These are phyloP conservation scores for Trichoderma breve DNA, from an alignment of 2,329 filamentous ascomycete genomes.

Conservation along the genomic window DNA sequence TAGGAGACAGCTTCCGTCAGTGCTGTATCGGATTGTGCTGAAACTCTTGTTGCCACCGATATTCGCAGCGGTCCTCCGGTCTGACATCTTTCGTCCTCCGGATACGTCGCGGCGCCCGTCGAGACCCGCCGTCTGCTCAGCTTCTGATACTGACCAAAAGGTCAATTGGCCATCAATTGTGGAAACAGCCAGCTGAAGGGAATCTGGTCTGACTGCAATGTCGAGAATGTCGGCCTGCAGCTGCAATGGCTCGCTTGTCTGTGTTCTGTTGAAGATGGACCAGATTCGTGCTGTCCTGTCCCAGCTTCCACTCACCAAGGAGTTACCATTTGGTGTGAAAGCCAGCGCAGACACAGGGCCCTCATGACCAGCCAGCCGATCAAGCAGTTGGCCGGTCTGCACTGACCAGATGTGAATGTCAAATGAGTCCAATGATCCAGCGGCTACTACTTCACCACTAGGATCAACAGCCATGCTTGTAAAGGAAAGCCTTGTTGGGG, in stretches of 20 bases:
- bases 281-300: constrained; percentile 93
- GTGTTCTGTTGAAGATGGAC: constrained; percentile 91
- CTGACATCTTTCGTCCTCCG: constrained; percentile 82
- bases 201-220: constrained; percentile 85
- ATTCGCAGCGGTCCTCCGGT: constrained; percentile 88
- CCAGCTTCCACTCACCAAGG: constrained; percentile 91
- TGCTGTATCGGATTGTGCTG: constrained; percentile 82
- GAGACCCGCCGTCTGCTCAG: constrained; percentile 78
- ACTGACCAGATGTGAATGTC: constrained; percentile 99
- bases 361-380: constrained; percentile 88
- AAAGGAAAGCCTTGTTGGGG: constrained; percentile 86
- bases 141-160: constrained; percentile 91
- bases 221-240: constrained; percentile 87
- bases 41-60: constrained; percentile 88
- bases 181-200: constrained; percentile 84
- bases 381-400: constrained; percentile 91
- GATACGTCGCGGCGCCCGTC: constrained; percentile 91
- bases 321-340: constrained; percentile 82
- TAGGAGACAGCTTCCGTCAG: constrained; percentile 85
- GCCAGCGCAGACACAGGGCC: constrained; percentile 85
- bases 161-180: constrained; percentile 91
- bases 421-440: constrained; percentile 92
- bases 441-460: constrained; percentile 92
- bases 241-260: constrained; percentile 91
- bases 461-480: constrained; percentile 95